Evolutionary conservation across 768 basidiomycete species (phyloP).

Genomic region (Strobilomyces echinocephalus): DNA sequence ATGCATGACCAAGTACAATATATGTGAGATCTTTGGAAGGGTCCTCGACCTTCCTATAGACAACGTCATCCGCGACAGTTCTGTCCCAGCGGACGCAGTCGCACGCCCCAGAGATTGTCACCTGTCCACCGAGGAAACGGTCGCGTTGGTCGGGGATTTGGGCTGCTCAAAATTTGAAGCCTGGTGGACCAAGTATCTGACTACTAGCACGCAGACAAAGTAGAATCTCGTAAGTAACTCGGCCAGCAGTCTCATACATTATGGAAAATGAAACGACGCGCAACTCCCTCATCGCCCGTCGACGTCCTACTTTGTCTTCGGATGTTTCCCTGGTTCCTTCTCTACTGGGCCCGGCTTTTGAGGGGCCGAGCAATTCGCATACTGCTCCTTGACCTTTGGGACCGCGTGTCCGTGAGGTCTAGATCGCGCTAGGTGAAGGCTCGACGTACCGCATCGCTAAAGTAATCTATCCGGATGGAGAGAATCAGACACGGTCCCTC

Average conservation of each 20-base stretch:
- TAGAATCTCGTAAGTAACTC: conserved; percentile 5
- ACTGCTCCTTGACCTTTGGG: conserved; percentile 23
- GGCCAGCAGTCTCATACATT: conserved; percentile 1
- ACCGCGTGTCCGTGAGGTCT: background rate
- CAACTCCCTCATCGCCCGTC: background rate
- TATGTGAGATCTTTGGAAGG: conserved; percentile 73
- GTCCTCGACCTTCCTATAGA: conserved; percentile 64
- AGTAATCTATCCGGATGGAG: conserved; percentile 20
- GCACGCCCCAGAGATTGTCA: conserved; percentile 77
- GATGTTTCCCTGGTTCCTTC: conserved; percentile 1
- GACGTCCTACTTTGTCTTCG: background rate
- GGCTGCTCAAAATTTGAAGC: conserved; percentile 68
- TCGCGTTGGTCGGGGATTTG: conserved; percentile 57
- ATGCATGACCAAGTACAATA: conserved; percentile 90
- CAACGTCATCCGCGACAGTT: conserved; percentile 72
- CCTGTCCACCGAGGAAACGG: conserved; percentile 72
- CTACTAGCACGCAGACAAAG: conserved; percentile 5
- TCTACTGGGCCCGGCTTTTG: conserved; percentile 11
- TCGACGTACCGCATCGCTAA: conserved; percentile 26
- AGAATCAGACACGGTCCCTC: background rate
- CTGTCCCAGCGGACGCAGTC: conserved; percentile 64
- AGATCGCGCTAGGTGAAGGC: background rate
- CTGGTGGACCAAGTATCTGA: conserved; percentile 71
- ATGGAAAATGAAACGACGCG: background rate
- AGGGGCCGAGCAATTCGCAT: conserved; percentile 4